Base-by-base conservation (phyloP, 2,329 filamentous ascomycete genomes). In the Monilinia aucupariae region DNA sequence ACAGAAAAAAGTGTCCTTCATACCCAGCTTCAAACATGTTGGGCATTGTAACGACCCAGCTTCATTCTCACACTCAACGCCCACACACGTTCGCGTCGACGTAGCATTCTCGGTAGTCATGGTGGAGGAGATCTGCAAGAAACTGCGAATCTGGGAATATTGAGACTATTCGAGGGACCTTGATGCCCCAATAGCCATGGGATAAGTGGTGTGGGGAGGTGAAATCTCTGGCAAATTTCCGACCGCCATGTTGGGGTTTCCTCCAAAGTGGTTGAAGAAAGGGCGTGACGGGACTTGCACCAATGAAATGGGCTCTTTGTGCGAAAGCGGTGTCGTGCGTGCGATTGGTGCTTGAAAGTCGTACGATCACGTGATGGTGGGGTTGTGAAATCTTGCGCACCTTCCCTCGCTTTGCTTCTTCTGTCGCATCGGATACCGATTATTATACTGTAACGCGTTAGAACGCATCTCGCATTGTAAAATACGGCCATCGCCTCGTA, bases 1-100 rank as follows among this genome's bases (percentile, higher is more conserved):
- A 80, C 94, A 99, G 79, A 97, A 99, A 78, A 87, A 97, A 79
- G 91, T 96, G 73, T 94, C 91, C 74, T 92, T 86, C 71, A 87
- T 88, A 61, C 89, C 90, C 51, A 92, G 80, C 78, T 96, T 97
- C 72, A 97, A 82, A 75, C 94, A 99, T 56, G 91, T 97, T 61
- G 94, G 94, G 77, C 94, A 99, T 76, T 97, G 92, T 53, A 99
- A 80, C 61, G 87, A 81, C 65, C 91, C 88, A 63, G 92, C 92
- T 67, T 93, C 88, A 67, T 97, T 96, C 48, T 84, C 81, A 81
- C 94, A 99, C 76, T 96, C 91, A 64, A 81, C 81, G 55, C 94
- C 90, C 61, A 88, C 81, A 75, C 94, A 99, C 77, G 87, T 88
- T 74, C 84, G 85, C 78, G 85, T 85, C 50, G 78, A 37, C 72